A percentile compares a stretch with the other conserved stretches of the same genome.
Evolutionary conservation across 2,329 filamentous ascomycete species (phyloP).

Genomic region (Biscogniauxia marginata): DNA sequence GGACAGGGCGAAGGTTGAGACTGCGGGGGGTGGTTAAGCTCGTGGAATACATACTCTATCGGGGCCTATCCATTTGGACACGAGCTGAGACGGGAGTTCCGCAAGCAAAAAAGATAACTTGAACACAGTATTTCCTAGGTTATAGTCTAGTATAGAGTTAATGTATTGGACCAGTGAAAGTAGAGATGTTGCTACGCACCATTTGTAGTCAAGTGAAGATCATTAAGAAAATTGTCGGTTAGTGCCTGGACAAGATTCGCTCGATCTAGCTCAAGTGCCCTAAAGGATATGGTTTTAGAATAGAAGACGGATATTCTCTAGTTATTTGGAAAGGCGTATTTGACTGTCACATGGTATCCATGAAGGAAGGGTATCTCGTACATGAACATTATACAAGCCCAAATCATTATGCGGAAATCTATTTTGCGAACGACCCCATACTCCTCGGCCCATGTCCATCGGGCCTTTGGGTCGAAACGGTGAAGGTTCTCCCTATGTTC

Average conservation of each 20-base stretch:
- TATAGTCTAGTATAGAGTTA: conserved; percentile 38
- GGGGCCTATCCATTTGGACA: conserved; percentile 47
- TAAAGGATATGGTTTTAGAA: not conserved
- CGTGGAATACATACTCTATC: too few relatives aligned
- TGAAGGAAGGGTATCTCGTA: not conserved
- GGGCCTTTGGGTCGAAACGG: conserved; percentile 32
- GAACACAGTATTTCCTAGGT: conserved; percentile 54
- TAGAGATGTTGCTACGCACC: conserved; percentile 28
- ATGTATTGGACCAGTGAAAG: too few relatives aligned
- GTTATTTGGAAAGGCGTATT: not conserved
- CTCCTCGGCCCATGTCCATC: conserved; percentile 35
- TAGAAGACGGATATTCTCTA: not conserved
- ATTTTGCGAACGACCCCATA: conserved; percentile 31
- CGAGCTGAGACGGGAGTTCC: conserved; percentile 58
- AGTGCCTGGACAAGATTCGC: conserved; percentile 45
- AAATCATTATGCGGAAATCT: conserved; percentile 41
- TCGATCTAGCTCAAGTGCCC: conserved; percentile 44
- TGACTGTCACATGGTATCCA: too few relatives aligned
- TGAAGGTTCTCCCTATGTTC: conserved; percentile 30
- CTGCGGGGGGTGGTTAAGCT: too few relatives aligned
- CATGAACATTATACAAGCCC: conserved; percentile 48
- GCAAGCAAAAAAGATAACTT: conserved; percentile 51
- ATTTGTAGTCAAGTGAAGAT: conserved; percentile 42
- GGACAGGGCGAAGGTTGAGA: too few relatives aligned
- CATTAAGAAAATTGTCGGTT: conserved; percentile 45